Percentiles rank a stretch among this genome's conserved stretches.
Evolutionary conservation across 2,329 filamentous ascomycete species (phyloP).

Genomic region (Metarhizium rileyi): DNA sequence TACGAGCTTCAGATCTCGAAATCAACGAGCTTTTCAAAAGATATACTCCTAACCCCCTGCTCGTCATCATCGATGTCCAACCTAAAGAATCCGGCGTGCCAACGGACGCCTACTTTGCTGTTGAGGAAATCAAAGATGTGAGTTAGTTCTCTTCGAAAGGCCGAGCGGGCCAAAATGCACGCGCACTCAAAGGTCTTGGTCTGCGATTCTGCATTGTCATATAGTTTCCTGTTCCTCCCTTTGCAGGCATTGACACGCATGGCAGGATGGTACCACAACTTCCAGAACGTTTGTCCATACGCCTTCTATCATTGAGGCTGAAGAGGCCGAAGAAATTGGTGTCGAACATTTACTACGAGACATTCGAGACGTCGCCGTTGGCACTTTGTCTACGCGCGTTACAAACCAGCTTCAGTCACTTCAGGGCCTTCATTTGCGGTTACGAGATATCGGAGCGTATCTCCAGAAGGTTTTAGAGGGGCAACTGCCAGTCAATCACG

Average conservation of each 20-base stretch:
- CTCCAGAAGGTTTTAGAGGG: slow-evolving; percentile 92
- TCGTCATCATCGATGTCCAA: slow-evolving; percentile 98
- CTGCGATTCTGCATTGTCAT: too few relatives aligned
- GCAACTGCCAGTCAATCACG: slow-evolving; percentile 90
- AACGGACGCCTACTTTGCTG: slow-evolving; percentile 97
- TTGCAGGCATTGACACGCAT: background rate
- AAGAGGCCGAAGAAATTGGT: slow-evolving; percentile 97
- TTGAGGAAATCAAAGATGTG: slow-evolving; percentile 99
- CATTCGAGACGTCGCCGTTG: slow-evolving; percentile 95
- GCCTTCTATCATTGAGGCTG: slow-evolving; percentile 94
- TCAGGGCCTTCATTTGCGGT: slow-evolving; percentile 86
- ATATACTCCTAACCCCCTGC: slow-evolving; percentile 91
- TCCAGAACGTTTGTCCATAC: slow-evolving; percentile 97
- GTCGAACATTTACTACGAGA: slow-evolving; percentile 96
- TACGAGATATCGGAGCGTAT: slow-evolving; percentile 92
- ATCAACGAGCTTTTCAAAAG: slow-evolving; percentile 99
- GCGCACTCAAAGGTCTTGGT: background rate
- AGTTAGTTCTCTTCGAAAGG: slow-evolving; percentile 23
- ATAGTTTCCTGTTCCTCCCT: too few relatives aligned
- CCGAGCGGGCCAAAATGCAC: background rate
- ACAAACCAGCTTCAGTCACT: slow-evolving; percentile 96
- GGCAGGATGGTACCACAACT: slow-evolving; percentile 89
- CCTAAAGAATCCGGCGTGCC: slow-evolving; percentile 96
- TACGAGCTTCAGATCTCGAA: slow-evolving; percentile 91
- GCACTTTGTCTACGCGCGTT: slow-evolving; percentile 90